Evolutionary conservation across 495 filamentous ascomycete species (phyloP).

Genomic region (Bathelium albidoporum): DNA sequence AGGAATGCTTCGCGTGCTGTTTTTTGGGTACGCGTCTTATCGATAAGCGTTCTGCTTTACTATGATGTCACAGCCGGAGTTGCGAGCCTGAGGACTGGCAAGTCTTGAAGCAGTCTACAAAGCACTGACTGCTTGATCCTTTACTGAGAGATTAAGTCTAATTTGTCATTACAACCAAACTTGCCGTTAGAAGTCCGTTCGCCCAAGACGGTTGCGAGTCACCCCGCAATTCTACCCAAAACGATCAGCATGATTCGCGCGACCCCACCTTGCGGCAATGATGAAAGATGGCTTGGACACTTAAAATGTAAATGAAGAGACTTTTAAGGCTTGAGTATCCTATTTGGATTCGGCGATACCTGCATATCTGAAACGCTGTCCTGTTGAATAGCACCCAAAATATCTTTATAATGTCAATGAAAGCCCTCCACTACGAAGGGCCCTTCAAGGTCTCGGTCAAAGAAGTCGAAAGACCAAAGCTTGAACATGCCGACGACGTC

Average conservation of each 20-base stretch:
- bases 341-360: too few relatives aligned
- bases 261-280: slow-evolving; percentile 1
- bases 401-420: slow-evolving; percentile 28
- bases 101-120: too few relatives aligned
- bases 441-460: slow-evolving; percentile 42
- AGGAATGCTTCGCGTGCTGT: too few relatives aligned
- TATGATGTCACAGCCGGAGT: too few relatives aligned
- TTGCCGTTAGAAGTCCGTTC: neutral
- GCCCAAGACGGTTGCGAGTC: neutral
- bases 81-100: too few relatives aligned
- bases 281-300: neutral
- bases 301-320: neutral
- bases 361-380: too few relatives aligned
- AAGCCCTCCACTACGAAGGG: slow-evolving; percentile 46
- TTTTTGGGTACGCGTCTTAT: too few relatives aligned
- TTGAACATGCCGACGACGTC: slow-evolving; percentile 33
- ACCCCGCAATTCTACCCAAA: neutral
- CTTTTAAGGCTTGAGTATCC: neutral
- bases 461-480: slow-evolving; percentile 39
- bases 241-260: neutral
- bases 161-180: slow-evolving; percentile 3
- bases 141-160: neutral
- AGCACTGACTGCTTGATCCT: too few relatives aligned
- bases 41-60: too few relatives aligned
- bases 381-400: too few relatives aligned